Evolutionary conservation across 2,329 filamentous ascomycete genomes (phyloP), one percentile per base, ranked within the genome.

Genomic region (Aspergillus oerlinghausenensis): DNA sequence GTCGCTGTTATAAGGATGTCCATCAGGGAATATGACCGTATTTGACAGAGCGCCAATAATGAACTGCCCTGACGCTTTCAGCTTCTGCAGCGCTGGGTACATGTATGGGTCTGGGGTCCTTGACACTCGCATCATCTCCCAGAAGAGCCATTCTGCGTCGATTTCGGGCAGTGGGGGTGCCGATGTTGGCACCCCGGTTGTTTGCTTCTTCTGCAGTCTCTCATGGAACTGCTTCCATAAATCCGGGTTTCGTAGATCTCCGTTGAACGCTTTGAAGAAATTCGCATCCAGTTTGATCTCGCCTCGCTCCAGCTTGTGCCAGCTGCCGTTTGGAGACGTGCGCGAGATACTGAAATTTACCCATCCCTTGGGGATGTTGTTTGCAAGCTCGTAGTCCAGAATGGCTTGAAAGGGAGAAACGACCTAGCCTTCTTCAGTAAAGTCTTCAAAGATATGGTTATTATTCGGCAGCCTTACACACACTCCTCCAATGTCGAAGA

Each of bases 401-500:
- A 99, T 97, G 2, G 90, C 87, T 77, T 96, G 91, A 68, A 99
- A 92, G 9, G 94, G 94, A 1, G 92, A 97, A 25, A 88, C 80
- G 54, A 97, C 91, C 92, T 96, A 63, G 1, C 1, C 6, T 32
- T 25, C 25, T 43, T 66, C 23, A 67, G 59, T 51, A 10, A 29
- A 14, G 10, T 26, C 4, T 26, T 49, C 23, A 17, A 26, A 35
- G 32, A 11, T 17, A 38, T 35, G 21, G 11, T 35, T 26, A 26
- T 50, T 51, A 26, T 50, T 51, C 38, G 21, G 38, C 35, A 49
- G 47, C 52, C 90, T 81, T 88, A 96, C 93, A 81, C 91, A 95
- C 65, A 99, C 94, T 60, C 94, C 94, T 42, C 94, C 94, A 65
- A 99, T 94, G 75, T 99, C 94, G 73, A 97, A 97, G 23, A 99